Evolutionary conservation across 768 basidiomycete genomes (phyloP).

Genomic region (Lentinula edodes): DNA sequence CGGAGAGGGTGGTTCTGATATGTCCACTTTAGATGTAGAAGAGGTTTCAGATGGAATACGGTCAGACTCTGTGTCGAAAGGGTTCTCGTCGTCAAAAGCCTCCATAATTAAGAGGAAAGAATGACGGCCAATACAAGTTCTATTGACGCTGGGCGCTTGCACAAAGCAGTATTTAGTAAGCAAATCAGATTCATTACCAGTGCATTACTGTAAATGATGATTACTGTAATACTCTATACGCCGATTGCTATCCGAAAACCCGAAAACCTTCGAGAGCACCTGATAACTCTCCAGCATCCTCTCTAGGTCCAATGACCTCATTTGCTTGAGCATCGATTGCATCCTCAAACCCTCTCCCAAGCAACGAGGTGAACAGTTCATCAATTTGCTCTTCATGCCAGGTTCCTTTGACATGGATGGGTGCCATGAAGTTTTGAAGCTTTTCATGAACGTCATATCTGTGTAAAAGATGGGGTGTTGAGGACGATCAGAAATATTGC

Average conservation of each 20-base stretch:
- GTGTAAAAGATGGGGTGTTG: neutral
- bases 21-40: conserved; percentile 46
- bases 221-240: too few relatives aligned
- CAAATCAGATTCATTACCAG: neutral
- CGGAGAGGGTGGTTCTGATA: conserved; percentile 60
- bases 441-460: conserved; percentile 96
- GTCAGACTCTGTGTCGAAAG: conserved; percentile 47
- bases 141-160: neutral
- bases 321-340: conserved; percentile 20
- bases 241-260: conserved; percentile 46
- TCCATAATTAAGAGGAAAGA: conserved; percentile 25
- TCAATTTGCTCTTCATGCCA: conserved; percentile 99
- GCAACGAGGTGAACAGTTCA: conserved; percentile 83
- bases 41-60: conserved; percentile 44
- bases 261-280: conserved; percentile 34
- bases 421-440: conserved; percentile 95
- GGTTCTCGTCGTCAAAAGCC: conserved; percentile 61
- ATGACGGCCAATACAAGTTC: neutral
- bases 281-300: conserved; percentile 7
- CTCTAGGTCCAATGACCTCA: conserved; percentile 13
- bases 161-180: neutral
- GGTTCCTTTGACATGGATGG: conserved; percentile 56
- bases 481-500: neutral
- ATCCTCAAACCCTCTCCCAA: conserved; percentile 67
- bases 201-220: too few relatives aligned